Evolutionary conservation across 2,329 filamentous ascomycete species (phyloP).

Genomic region (Acarospora socialis): DNA sequence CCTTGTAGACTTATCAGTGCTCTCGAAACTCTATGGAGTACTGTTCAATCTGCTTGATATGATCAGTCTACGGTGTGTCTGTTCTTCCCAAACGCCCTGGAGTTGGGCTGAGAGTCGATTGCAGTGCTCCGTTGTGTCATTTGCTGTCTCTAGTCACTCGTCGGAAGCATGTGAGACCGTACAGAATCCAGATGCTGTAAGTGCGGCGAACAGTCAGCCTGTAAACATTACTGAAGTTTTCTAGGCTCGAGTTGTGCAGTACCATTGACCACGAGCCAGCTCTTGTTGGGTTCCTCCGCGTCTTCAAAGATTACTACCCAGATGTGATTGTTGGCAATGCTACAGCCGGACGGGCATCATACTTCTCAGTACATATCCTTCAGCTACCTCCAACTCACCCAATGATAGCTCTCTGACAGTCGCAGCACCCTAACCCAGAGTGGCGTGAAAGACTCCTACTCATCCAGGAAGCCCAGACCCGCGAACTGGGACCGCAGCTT

Average conservation of each 20-base stretch:
- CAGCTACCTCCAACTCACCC: conserved; percentile 1
- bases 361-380: conserved; percentile 15
- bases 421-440: conserved; percentile 56
- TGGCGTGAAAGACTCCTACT: conserved; percentile 56
- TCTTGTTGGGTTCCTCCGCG: conserved; percentile 57
- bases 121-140: conserved; percentile 48
- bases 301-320: conserved; percentile 86
- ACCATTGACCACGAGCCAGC: conserved; percentile 52
- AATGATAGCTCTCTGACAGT: conserved; percentile 22
- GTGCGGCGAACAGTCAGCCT: too few relatives aligned
- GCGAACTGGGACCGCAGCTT: not conserved
- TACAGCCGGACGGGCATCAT: conserved; percentile 22
- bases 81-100: too few relatives aligned
- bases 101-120: too few relatives aligned
- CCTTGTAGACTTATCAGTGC: conserved; percentile 45
- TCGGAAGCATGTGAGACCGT: conserved; percentile 69
- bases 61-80: conserved; percentile 49
- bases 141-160: conserved; percentile 65
- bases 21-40: conserved; percentile 59
- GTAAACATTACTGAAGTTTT: conserved; percentile 14
- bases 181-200: conserved; percentile 59
- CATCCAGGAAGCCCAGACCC: conserved; percentile 45
- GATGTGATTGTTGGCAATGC: conserved; percentile 69
- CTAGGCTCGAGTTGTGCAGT: conserved; percentile 13
- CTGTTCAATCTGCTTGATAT: conserved; percentile 74